Percentiles rank a stretch among this genome's conserved stretches.
Conservation (phyloP, 164 flowering plant species). For the Magnolia changhungtana region DNA sequence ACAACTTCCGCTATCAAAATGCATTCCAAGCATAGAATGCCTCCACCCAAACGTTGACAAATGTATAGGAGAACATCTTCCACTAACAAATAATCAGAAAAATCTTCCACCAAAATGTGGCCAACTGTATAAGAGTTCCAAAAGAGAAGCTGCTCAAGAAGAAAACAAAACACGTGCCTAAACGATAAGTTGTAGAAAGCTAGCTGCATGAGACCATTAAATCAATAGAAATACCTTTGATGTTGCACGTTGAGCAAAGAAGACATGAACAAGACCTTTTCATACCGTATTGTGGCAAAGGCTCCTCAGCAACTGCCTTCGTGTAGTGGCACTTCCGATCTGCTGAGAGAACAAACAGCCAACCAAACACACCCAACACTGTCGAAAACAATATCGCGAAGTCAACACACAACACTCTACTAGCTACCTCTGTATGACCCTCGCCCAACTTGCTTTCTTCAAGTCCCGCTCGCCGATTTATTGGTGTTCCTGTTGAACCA, state of each 20-base stretch:
- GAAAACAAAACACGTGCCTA: background rate
- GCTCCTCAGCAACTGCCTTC: slow-evolving; percentile 13
- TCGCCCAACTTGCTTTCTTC: slow-evolving; percentile 78
- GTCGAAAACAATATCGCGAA: background rate
- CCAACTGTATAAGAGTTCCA: background rate
- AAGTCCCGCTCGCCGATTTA: slow-evolving; percentile 65
- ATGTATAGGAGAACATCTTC: background rate
- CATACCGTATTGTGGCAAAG: slow-evolving; percentile 61
- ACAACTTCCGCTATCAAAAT: background rate
- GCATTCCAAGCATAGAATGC: background rate
- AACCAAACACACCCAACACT: background rate
- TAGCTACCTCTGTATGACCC: slow-evolving; percentile 81
- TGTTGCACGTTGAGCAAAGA: slow-evolving; percentile 71
- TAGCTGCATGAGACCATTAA: background rate
- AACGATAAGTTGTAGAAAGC: background rate
- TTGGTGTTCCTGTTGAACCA: slow-evolving; percentile 57
- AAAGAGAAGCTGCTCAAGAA: background rate
- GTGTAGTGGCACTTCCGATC: slow-evolving; percentile 42
- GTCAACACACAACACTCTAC: slow-evolving; percentile 19
- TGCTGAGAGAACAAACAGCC: background rate
- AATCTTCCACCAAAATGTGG: background rate
- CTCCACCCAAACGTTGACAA: too few relatives aligned
- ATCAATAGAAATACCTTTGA: slow-evolving; percentile 51
- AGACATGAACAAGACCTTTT: slow-evolving; percentile 72
- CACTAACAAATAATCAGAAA: background rate